Evolutionary conservation across 352 stramenopile genomes (phyloP).

Genomic region (Peronospora farinosa): DNA sequence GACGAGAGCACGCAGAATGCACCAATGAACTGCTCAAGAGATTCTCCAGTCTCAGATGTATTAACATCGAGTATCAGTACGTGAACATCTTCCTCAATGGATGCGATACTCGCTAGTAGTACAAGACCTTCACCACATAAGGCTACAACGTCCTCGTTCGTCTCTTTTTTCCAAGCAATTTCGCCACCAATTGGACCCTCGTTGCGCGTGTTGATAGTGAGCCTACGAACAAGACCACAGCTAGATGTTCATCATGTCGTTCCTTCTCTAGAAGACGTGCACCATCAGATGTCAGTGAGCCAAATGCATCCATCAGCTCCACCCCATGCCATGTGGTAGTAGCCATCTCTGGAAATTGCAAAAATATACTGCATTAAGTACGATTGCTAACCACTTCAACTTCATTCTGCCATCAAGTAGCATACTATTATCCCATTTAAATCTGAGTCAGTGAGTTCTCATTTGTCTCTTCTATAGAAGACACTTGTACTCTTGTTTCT

Average conservation of each 20-base stretch:
- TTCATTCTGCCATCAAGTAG: not conserved
- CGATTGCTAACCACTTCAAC: conserved; percentile 9
- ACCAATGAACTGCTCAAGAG: conserved; percentile 28
- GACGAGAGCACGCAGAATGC: conserved; percentile 56
- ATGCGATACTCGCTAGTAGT: conserved; percentile 38
- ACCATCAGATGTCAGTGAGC: conserved; percentile 31
- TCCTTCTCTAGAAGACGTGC: conserved; percentile 36
- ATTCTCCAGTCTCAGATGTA: not conserved
- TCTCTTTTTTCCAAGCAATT: conserved; percentile 14
- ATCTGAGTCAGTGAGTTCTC: conserved; percentile 2
- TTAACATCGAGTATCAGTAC: conserved; percentile 49
- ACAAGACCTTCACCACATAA: conserved; percentile 21
- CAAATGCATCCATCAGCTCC: conserved; percentile 33
- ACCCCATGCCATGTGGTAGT: conserved; percentile 38
- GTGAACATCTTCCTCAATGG: conserved; percentile 44
- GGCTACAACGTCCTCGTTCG: not conserved
- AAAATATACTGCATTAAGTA: conserved; percentile 7
- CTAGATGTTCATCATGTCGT: conserved; percentile 46
- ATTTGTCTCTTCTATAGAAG: not conserved
- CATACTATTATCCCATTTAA: conserved; percentile 4
- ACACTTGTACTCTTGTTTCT: not conserved
- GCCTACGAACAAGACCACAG: conserved; percentile 42
- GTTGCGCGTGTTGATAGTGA: conserved; percentile 24
- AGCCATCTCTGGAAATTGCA: conserved; percentile 24
- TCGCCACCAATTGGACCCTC: conserved; percentile 29